Evolutionary conservation across 2,329 filamentous ascomycete genomes (phyloP).

Genomic region (Leptographium galeiforme): DNA sequence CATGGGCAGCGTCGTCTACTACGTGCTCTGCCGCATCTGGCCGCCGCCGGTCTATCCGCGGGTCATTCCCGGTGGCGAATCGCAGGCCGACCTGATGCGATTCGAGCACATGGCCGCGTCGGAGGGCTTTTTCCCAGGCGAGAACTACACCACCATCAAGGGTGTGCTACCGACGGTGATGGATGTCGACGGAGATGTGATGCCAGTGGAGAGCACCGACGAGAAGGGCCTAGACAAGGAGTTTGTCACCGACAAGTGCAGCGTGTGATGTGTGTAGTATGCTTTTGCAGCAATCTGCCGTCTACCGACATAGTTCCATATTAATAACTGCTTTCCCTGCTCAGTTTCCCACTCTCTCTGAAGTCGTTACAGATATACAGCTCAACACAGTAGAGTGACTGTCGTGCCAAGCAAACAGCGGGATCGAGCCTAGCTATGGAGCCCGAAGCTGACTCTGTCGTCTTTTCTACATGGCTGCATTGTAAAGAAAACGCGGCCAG

Average conservation of each 20-base stretch:
- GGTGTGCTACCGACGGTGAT: constrained; percentile 2
- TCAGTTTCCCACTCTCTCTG: no score
- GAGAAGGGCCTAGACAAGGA: not conserved
- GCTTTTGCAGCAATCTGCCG: no score
- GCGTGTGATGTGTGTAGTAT: not conserved
- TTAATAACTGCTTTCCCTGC: no score
- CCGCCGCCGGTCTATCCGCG: constrained; percentile 6
- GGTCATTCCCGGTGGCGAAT: not conserved
- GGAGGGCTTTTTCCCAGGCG: constrained; percentile 5
- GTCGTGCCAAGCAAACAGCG: no score
- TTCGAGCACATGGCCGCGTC: constrained; percentile 4
- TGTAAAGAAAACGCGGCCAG: no score
- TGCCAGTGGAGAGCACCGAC: not conserved
- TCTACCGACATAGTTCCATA: no score
- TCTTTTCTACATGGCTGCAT: no score
- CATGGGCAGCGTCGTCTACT: constrained; percentile 15
- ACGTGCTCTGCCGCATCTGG: constrained; percentile 11
- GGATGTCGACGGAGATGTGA: not conserved
- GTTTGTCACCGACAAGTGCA: not conserved
- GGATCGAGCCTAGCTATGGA: no score
- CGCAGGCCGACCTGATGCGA: not conserved
- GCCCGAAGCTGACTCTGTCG: no score
- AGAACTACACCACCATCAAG: constrained; percentile 3
- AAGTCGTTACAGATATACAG: no score
- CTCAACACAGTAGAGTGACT: no score